phyloP scores from a whole-genome alignment of 352 stramenopile genomes.

The Globisporangium megalacanthum region DNA sequence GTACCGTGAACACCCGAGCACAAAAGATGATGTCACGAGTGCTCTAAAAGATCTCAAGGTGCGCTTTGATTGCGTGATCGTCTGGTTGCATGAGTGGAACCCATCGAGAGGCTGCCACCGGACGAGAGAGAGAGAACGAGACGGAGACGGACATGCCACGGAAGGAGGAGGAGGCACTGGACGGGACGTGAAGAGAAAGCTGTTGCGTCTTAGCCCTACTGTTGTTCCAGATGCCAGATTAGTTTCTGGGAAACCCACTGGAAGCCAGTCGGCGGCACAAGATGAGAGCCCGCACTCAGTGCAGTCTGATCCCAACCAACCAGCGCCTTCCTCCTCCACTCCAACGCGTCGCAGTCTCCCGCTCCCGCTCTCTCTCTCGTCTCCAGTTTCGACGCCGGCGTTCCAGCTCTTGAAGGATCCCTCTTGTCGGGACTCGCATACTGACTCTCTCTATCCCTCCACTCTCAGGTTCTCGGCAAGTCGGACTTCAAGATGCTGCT shows the following conservation, averaged over 20 bases:
- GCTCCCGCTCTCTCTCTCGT: background rate
- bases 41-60: slow-evolving; percentile 92
- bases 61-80: slow-evolving; percentile 24
- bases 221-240: slow-evolving; percentile 86
- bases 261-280: slow-evolving; percentile 72
- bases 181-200: slow-evolving; percentile 75
- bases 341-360: background rate
- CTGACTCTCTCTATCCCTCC: background rate
- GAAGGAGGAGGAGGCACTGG: background rate
- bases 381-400: background rate
- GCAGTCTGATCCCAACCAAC: slow-evolving; percentile 68
- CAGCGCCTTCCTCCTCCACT: background rate
- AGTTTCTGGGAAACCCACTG: slow-evolving; percentile 87
- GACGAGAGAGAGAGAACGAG: background rate
- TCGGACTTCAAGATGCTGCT: slow-evolving; percentile 96
- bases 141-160: background rate
- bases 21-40: slow-evolving; percentile 71
- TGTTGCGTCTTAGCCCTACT: slow-evolving; percentile 77
- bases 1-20: slow-evolving; percentile 76
- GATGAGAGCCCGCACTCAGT: slow-evolving; percentile 53
- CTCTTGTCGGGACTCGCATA: background rate
- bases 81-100: background rate
- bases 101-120: background rate
- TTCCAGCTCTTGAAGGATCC: background rate
- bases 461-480: slow-evolving; percentile 96